These are phyloP conservation scores for Bolboschoenus planiculmis DNA, from an alignment of 176 grass and related monocot species.

Conservation along the genomic window DNA sequence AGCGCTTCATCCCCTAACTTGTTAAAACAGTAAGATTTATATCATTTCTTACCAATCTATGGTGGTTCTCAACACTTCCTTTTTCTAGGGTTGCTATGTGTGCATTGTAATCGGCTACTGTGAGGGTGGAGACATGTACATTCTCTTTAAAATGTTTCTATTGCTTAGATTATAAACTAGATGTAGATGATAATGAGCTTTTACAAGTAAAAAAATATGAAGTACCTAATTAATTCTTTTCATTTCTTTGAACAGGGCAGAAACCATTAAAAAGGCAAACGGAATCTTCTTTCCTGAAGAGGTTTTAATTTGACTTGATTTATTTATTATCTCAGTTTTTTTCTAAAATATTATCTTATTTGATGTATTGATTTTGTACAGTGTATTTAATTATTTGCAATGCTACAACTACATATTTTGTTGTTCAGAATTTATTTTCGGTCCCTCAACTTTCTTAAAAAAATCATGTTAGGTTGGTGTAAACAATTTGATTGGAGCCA, in stretches of 20 bases:
- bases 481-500: too few relatives aligned
- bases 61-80: conserved; percentile 14
- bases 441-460: too few relatives aligned
- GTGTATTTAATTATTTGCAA: background rate
- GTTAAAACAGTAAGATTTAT: background rate
- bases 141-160: conserved; percentile 3
- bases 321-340: conserved; percentile 5
- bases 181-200: conserved; percentile 15
- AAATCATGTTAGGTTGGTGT: too few relatives aligned
- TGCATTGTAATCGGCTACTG: conserved; percentile 94
- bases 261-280: conserved; percentile 77
- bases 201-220: background rate
- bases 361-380: background rate
- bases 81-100: conserved; percentile 73
- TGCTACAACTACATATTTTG: background rate
- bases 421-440: too few relatives aligned
- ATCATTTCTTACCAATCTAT: conserved; percentile 10
- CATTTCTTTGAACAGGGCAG: conserved; percentile 43
- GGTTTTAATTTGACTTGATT: conserved; percentile 36
- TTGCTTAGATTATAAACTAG: background rate
- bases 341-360: background rate
- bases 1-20: background rate
- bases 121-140: conserved; percentile 94
- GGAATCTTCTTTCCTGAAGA: conserved; percentile 73
- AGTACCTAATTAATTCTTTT: background rate